Percentiles rank a stretch among this genome's conserved stretches.
Evolutionary conservation across 1,284 basidiomycete species (phyloP).

Genomic region (Leccinum holopus): DNA sequence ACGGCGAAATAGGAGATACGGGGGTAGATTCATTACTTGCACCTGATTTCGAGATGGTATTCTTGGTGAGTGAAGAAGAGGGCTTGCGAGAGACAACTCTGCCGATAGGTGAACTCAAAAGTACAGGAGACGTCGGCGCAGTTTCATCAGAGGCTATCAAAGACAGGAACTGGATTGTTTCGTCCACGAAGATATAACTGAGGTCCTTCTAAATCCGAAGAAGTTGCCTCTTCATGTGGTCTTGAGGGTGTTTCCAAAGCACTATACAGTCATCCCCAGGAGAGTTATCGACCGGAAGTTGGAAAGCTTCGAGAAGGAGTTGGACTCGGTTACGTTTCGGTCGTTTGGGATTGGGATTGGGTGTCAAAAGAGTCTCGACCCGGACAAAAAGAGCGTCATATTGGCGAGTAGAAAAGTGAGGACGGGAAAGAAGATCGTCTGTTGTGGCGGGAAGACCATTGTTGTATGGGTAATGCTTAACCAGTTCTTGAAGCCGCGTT

Average conservation of each 20-base stretch:
- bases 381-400: slow-evolving; percentile 65
- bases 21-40: slow-evolving; percentile 12
- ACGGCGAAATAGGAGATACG: slow-evolving; percentile 24
- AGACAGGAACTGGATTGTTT: slow-evolving; percentile 53
- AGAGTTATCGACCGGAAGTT: slow-evolving; percentile 37
- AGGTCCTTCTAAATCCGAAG: slow-evolving; percentile 25
- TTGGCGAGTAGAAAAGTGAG: slow-evolving; percentile 62
- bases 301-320: slow-evolving; percentile 61
- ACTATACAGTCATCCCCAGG: slow-evolving; percentile 38
- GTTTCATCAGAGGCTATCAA: slow-evolving; percentile 19
- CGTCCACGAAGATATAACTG: slow-evolving; percentile 60
- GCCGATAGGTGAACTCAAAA: slow-evolving; percentile 25
- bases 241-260: slow-evolving; percentile 55
- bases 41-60: background rate
- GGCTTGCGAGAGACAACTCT: slow-evolving; percentile 19
- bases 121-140: slow-evolving; percentile 18
- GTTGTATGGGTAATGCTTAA: slow-evolving; percentile 63
- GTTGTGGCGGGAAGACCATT: slow-evolving; percentile 40
- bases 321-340: slow-evolving; percentile 54
- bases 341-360: slow-evolving; percentile 34
- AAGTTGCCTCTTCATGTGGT: slow-evolving; percentile 24
- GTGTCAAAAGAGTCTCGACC: slow-evolving; percentile 51
- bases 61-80: slow-evolving; percentile 22
- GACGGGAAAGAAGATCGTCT: slow-evolving; percentile 49
- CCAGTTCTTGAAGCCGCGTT: slow-evolving; percentile 64